Conservation (phyloP, 2,329 filamentous ascomycete genomes). For the Myotisia sp. region DNA sequence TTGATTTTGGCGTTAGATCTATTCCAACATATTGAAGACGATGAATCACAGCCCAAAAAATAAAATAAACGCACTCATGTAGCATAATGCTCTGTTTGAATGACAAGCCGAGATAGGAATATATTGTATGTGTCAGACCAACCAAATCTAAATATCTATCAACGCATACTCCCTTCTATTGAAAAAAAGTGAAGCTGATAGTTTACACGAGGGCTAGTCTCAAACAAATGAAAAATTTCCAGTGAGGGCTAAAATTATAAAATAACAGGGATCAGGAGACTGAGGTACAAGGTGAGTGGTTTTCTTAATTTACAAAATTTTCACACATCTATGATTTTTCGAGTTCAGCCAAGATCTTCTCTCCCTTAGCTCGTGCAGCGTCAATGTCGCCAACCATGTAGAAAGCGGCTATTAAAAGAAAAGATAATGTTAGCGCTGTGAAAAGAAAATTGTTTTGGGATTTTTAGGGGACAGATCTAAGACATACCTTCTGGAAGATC, state of each 20-base stretch:
- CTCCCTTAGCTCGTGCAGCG: conserved; percentile 87
- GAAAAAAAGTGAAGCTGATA: no score
- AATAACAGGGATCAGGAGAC: conserved; percentile 3
- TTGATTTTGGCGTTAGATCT: no score
- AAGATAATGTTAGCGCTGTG: conserved; percentile 5
- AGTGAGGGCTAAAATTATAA: conserved; percentile 5
- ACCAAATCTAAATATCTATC: no score
- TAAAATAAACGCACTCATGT: no score
- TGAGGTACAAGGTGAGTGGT: conserved; percentile 7
- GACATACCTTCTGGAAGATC: conserved; percentile 74
- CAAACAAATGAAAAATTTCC: conserved; percentile 5
- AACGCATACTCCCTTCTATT: not conserved
- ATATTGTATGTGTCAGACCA: no score
- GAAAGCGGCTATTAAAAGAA: conserved; percentile 45
- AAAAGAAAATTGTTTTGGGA: not conserved
- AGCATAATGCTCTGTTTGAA: no score
- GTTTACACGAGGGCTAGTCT: no score
- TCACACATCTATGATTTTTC: conserved; percentile 36
- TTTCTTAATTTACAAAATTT: conserved; percentile 10
- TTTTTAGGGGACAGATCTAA: conserved; percentile 2
- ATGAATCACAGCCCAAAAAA: no score
- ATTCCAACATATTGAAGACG: no score
- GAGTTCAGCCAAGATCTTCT: conserved; percentile 98
- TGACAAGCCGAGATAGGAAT: no score
- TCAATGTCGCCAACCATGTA: conserved; percentile 98